Conservation (phyloP, 2,329 filamentous ascomycete species). For the Pestalotiopsis sp. region DNA sequence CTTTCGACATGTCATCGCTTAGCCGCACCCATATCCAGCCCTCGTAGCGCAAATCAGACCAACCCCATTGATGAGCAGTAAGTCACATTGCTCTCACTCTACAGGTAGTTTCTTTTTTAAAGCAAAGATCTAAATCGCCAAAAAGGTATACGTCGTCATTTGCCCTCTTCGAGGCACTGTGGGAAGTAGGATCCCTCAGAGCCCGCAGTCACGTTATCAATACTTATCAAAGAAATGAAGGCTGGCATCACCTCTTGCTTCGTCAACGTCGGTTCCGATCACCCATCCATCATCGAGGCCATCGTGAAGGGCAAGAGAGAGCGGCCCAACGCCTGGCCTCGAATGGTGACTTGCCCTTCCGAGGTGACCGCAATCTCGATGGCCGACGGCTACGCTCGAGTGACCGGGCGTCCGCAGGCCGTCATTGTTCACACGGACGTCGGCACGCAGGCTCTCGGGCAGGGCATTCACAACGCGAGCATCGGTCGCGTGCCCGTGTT, state of each 20-base stretch:
- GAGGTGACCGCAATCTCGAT: conserved; percentile 78
- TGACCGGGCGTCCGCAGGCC: conserved; percentile 68
- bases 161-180: conserved; percentile 74
- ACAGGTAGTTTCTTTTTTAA: too few relatives aligned
- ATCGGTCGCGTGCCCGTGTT: conserved; percentile 71
- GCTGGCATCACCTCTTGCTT: conserved; percentile 56
- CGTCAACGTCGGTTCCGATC: conserved; percentile 64
- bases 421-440: conserved; percentile 78
- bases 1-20: too few relatives aligned
- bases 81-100: background rate
- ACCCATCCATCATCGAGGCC: conserved; percentile 72
- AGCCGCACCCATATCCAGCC: too few relatives aligned
- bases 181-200: conserved; percentile 49
- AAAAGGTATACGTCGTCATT: conserved; percentile 64
- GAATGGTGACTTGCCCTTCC: conserved; percentile 64
- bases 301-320: conserved; percentile 74
- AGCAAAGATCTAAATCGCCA: background rate
- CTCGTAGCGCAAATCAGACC: too few relatives aligned
- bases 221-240: conserved; percentile 21
- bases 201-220: background rate
- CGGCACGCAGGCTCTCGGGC: conserved; percentile 75
- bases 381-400: conserved; percentile 73
- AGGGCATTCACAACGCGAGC: conserved; percentile 74
- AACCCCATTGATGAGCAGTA: background rate
- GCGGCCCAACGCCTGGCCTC: conserved; percentile 62